Evolutionary conservation across 495 filamentous ascomycete genomes (phyloP).

Genomic region (Sordaria brevicollis): DNA sequence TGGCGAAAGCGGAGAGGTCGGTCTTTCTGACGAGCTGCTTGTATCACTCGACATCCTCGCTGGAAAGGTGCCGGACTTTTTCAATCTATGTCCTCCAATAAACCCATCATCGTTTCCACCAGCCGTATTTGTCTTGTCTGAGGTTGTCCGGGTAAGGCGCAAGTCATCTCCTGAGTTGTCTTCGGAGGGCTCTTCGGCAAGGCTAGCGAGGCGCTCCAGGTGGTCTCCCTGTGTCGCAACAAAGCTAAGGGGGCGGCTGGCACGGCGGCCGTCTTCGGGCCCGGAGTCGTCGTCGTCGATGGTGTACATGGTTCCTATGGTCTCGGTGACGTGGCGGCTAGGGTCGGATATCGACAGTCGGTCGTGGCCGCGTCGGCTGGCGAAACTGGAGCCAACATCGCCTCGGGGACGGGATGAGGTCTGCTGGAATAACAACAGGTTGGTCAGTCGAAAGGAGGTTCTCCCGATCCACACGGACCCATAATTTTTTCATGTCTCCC

Average conservation of each 20-base stretch:
- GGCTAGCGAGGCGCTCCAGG: conserved; percentile 14
- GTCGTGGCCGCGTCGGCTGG: conserved; percentile 44
- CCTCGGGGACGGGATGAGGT: conserved; percentile 43
- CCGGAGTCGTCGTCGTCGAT: conserved; percentile 44
- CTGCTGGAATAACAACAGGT: conserved; percentile 19
- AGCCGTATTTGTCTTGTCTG: conserved; percentile 21
- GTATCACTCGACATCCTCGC: conserved; percentile 35
- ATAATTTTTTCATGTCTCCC: conserved; percentile 12
- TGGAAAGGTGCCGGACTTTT: conserved; percentile 30
- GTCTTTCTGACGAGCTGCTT: conserved; percentile 38
- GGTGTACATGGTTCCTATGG: conserved; percentile 90
- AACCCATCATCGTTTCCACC: conserved; percentile 1
- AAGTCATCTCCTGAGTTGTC: conserved; percentile 29
- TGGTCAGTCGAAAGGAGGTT: conserved; percentile 12
- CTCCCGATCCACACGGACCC: conserved; percentile 21
- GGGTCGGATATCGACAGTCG: conserved; percentile 50
- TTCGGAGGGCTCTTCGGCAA: conserved; percentile 15
- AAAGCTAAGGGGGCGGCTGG: conserved; percentile 37
- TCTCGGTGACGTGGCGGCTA: conserved; percentile 94
- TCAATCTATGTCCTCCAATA: conserved; percentile 12
- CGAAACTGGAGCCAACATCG: conserved; percentile 44
- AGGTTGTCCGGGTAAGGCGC: conserved; percentile 32
- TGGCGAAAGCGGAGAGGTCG: conserved; percentile 45
- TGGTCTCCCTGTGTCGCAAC: conserved; percentile 31
- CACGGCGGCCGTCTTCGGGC: conserved; percentile 33